Percentiles rank a stretch among this genome's conserved stretches.
Conservation (phyloP, 257 asterid species). For the Lantana camara region DNA sequence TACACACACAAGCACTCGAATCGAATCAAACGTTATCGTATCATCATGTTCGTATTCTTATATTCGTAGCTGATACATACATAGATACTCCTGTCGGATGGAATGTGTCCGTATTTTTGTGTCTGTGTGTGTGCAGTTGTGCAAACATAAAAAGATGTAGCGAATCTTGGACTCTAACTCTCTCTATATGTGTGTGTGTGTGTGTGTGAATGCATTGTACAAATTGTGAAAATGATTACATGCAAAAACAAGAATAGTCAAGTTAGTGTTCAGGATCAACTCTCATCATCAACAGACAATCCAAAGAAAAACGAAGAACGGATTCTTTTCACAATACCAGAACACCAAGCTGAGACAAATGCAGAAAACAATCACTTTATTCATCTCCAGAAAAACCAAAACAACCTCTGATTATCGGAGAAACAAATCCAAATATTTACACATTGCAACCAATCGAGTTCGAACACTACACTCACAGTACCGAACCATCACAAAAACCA, state of each 20-base stretch:
- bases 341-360: background rate
- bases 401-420: slow-evolving; percentile 14
- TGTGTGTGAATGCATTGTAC: too few relatives aligned
- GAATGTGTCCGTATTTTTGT: too few relatives aligned
- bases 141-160: background rate
- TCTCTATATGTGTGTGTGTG: too few relatives aligned
- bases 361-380: slow-evolving; percentile 32
- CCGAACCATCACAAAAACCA: slow-evolving; percentile 3
- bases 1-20: too few relatives aligned
- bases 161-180: too few relatives aligned
- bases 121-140: background rate
- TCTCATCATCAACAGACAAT: background rate
- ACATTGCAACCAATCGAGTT: slow-evolving; percentile 6
- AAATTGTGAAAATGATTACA: slow-evolving; percentile 1
- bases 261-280: background rate
- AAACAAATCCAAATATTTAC: slow-evolving; percentile 42
- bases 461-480: slow-evolving; percentile 25
- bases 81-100: too few relatives aligned
- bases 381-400: slow-evolving; percentile 28
- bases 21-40: too few relatives aligned
- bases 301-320: background rate
- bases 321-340: background rate
- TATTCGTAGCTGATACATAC: too few relatives aligned
- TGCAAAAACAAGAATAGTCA: background rate
- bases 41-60: too few relatives aligned